Evolutionary conservation across 768 basidiomycete genomes (phyloP), one percentile per base, ranked within the genome.

Genomic region (Suillus decipiens): DNA sequence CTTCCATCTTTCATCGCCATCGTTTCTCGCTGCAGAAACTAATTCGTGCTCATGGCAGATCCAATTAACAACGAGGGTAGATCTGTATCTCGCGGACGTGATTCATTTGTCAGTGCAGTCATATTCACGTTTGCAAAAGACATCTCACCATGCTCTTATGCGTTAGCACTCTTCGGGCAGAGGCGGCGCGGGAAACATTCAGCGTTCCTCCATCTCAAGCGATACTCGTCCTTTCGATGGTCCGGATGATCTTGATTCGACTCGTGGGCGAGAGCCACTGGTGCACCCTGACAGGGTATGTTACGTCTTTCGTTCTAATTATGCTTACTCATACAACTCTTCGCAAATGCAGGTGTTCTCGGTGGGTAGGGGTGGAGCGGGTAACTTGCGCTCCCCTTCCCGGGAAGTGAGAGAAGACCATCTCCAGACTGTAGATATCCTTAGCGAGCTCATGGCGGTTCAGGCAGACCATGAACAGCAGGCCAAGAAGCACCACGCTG

Each of bases 311-410:
- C 54, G 28, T 36, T 33, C 15, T 45, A 62, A 33, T 64, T n/a
- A 37, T 17, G 2, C 3, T 45, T 7, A 4, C 48, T 15, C 37
- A 24, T 41, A 66, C 67, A n/a, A 67, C 66, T n/a, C 53, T 54
- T 54, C 33, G 12, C 11, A 34, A 33, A 19, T 4, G 15, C 42
- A 43, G 19, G 47, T 19, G 7, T 79, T 77, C 66, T 87, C 85
- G n/a, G 82, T 83, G 48, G 94, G 94, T 14, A 86, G 93, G 59
- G 93, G 94, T 28, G 94, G 94, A 17, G 84, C 84, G 8, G 94
- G 93, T 11, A 96, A 96, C 80, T 86, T 95, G 57, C 87, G 90
- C 61, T 90, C 92, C 2, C 88, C 87, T 1, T 92, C 91, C 28
- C 84, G 87, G 42, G 88, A 86, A 59, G 56, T 74, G 64, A 51